A percentile compares a stretch with the other conserved stretches of the same genome.
Conservation (phyloP, 2,329 filamentous ascomycete species). For the Thelonectria olida region DNA sequence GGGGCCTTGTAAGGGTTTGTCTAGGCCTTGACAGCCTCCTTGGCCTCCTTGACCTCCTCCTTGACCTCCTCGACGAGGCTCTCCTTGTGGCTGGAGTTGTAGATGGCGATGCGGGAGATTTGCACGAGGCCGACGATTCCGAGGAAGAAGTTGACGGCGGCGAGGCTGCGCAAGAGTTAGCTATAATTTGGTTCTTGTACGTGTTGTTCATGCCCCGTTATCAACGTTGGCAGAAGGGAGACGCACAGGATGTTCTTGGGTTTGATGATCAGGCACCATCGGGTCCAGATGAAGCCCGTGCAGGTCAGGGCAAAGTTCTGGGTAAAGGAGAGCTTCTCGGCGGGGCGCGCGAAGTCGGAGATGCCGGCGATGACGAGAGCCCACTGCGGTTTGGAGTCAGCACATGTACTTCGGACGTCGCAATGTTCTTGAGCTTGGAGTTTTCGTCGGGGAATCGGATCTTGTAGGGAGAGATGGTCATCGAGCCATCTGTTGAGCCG, state of each 20-base stretch:
- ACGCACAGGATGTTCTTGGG: constrained; percentile 88
- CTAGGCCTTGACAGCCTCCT: constrained; percentile 35
- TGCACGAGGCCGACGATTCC: constrained; percentile 87
- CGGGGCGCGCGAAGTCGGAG: constrained; percentile 89
- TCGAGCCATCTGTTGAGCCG: no score
- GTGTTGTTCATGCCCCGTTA: no score
- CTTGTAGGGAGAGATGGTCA: no score
- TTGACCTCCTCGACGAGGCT: constrained; percentile 52
- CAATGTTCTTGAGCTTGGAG: no score
- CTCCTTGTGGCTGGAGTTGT: constrained; percentile 69
- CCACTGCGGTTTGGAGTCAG: constrained; percentile 68
- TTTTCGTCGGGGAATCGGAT: no score
- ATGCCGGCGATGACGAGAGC: constrained; percentile 90
- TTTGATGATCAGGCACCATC: constrained; percentile 98
- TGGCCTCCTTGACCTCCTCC: constrained; percentile 49
- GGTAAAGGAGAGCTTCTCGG: constrained; percentile 89
- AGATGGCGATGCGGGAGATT: constrained; percentile 77
- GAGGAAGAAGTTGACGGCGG: constrained; percentile 98
- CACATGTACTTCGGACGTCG: no score
- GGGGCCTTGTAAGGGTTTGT: neutral
- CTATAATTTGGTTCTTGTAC: no score
- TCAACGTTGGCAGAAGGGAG: neutral
- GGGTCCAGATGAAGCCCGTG: constrained; percentile 96
- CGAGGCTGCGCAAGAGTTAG: no score
- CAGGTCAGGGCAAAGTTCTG: constrained; percentile 91